Conservation (phyloP, 768 basidiomycete species). For the Lyophyllum shimeji region DNA sequence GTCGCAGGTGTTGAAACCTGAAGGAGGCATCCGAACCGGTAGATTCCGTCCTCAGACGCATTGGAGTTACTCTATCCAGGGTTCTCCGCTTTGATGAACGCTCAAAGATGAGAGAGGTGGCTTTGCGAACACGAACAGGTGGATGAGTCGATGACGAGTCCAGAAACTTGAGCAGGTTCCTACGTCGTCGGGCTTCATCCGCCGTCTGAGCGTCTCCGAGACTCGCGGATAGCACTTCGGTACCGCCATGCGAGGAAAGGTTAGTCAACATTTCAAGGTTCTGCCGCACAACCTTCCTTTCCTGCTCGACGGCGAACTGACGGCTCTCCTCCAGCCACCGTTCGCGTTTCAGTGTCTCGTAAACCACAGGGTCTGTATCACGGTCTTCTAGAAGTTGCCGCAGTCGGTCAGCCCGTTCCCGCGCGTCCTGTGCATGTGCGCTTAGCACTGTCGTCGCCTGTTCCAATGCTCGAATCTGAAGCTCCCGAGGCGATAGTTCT, state of each 20-base stretch:
- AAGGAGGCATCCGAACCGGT: conserved; percentile 11
- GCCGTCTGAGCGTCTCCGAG: conserved; percentile 15
- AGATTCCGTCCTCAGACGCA: conserved; percentile 30
- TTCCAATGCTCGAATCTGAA: conserved; percentile 48
- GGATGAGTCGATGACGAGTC: conserved; percentile 31
- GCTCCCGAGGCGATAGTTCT: conserved; percentile 38
- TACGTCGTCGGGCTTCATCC: conserved; percentile 25
- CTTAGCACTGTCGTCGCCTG: conserved; percentile 41
- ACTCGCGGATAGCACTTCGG: neutral
- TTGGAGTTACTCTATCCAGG: conserved; percentile 32
- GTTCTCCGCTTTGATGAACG: conserved; percentile 32
- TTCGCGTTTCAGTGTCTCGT: conserved; percentile 40
- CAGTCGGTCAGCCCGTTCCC: conserved; percentile 39
- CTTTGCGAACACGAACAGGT: conserved; percentile 27
- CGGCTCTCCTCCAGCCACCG: conserved; percentile 54
- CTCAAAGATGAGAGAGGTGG: conserved; percentile 25
- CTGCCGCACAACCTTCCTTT: conserved; percentile 34
- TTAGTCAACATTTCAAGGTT: conserved; percentile 30
- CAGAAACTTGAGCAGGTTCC: conserved; percentile 40
- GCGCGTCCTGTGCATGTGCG: conserved; percentile 44
- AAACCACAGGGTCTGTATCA: conserved; percentile 35
- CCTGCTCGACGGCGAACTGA: conserved; percentile 32
- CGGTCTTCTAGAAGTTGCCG: conserved; percentile 36
- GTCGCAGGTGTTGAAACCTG: conserved; percentile 6
- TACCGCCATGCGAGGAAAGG: conserved; percentile 14